Conservation (phyloP, 768 basidiomycete genomes). For the Cystofilobasidium capitatum region DNA sequence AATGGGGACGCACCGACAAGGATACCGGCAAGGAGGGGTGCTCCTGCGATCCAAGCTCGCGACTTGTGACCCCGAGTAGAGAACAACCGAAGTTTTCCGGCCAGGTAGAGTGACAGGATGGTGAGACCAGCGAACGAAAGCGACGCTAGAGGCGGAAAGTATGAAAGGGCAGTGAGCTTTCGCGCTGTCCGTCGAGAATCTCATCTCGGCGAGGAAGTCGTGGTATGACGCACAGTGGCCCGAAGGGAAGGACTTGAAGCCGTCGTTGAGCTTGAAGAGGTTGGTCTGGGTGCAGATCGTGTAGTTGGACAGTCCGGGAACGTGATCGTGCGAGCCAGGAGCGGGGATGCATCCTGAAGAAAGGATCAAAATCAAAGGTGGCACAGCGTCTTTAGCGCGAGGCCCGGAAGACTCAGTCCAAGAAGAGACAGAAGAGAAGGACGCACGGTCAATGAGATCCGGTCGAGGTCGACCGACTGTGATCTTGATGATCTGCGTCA, state of each 20-base stretch:
- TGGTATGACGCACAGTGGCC: conserved; percentile 14
- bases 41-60: conserved; percentile 64
- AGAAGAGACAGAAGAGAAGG: neutral
- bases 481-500: conserved; percentile 73
- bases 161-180: conserved; percentile 19
- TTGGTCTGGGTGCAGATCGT: conserved; percentile 70
- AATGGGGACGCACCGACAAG: conserved; percentile 38
- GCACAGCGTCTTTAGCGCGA: conserved; percentile 16
- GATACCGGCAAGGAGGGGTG: conserved; percentile 61
- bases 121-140: conserved; percentile 90
- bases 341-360: conserved; percentile 58
- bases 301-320: conserved; percentile 56
- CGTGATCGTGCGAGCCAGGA: conserved; percentile 54
- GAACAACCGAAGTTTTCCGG: conserved; percentile 86
- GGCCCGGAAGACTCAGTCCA: neutral
- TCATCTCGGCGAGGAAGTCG: neutral
- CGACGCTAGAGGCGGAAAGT: conserved; percentile 33
- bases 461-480: conserved; percentile 78
- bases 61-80: conserved; percentile 61
- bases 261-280: conserved; percentile 55
- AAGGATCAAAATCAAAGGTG: conserved; percentile 48
- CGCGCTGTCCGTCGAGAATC: neutral
- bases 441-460: conserved; percentile 36
- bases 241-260: conserved; percentile 50
- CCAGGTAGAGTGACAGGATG: conserved; percentile 76